These are phyloP conservation scores for Cryptosporidium ryanae DNA, from an alignment of 169 alveolate genomes.

Conservation along the genomic window DNA sequence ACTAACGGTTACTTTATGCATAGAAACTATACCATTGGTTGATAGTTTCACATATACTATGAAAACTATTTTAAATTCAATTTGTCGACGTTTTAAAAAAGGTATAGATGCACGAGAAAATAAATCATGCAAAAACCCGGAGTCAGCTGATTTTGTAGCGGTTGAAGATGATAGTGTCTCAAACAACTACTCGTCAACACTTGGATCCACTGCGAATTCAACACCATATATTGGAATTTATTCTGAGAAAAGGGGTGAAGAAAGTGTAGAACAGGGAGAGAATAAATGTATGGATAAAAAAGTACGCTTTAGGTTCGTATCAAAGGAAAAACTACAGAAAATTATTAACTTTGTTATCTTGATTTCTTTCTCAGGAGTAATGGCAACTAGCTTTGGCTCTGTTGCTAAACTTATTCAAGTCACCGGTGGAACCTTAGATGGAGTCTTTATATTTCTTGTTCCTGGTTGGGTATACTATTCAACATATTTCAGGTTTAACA, in stretches of 20 bases:
- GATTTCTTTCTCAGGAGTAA: slow-evolving; percentile 46
- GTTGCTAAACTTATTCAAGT: slow-evolving; percentile 69
- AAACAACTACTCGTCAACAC: slow-evolving; percentile 51
- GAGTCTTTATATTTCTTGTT: slow-evolving; percentile 51
- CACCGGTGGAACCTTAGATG: slow-evolving; percentile 73
- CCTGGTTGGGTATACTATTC: slow-evolving; percentile 75
- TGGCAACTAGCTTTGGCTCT: slow-evolving; percentile 46
- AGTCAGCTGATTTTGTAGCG: background rate
- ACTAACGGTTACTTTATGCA: slow-evolving; percentile 66
- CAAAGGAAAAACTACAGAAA: slow-evolving; percentile 20
- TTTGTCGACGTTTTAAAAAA: background rate
- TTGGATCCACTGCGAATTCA: slow-evolving; percentile 10
- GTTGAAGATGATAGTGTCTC: slow-evolving; percentile 32
- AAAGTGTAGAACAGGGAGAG: background rate
- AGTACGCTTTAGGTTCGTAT: background rate
- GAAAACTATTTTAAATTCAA: background rate
- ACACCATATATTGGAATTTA: slow-evolving; percentile 27
- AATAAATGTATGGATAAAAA: background rate
- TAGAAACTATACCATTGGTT: slow-evolving; percentile 46
- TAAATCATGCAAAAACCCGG: background rate
- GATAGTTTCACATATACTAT: slow-evolving; percentile 50
- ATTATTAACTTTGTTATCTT: slow-evolving; percentile 4
- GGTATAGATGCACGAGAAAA: background rate
- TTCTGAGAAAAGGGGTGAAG: background rate
- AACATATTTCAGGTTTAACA: slow-evolving; percentile 24